Evolutionary conservation across 2,329 filamentous ascomycete genomes (phyloP), one percentile per base, ranked within the genome.

Genomic region (Mariannaea elegans): DNA sequence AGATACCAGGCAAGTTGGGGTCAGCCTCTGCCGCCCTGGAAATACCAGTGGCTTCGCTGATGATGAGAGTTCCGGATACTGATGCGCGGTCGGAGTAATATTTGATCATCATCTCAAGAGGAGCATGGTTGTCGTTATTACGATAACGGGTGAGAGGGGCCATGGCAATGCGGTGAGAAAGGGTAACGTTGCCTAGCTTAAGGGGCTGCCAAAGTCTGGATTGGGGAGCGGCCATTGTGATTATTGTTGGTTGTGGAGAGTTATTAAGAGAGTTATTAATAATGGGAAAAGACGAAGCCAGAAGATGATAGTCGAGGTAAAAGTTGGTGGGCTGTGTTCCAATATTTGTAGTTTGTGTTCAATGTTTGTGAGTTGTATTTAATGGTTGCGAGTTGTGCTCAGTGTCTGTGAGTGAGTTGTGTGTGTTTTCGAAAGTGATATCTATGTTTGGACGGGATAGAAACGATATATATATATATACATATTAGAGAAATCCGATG

Each of bases 91-190:
- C 79, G 7, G 68, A 44, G 62, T 84, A 84, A 70, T 84, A 81
- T 36, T 74, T 60, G 16, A 59, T 83, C 14, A 75, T 68, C 1
- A 71, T 60, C 2, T 65, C 61, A 0, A 66, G 59, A 2, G 72
- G 68, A 10, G 65, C 55, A 24, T 71, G 69, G n/a, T 76, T 61
- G 56, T 84, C 75, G 50, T 78, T 75, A 51, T 76, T 79, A 47
- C 84, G 82, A 66, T 78, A 78, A 16, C 84, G 81, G 7, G 85
- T 87, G 57, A 88, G 72, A 9, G 86, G 86, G 0, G 85, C 83
- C 73, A 88, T 79, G 53, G 80, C 80, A 24, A 89, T 65, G 32
- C 80, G 75, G 63, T 82, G 76, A 42, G 78, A 68, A 41, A 82
- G 71, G 2, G 63, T 65, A 41, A 69, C 48, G 23, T 73, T 73